Percentiles rank a stretch among this genome's conserved stretches.
These are phyloP conservation scores for Clonostachys sp. DNA, from an alignment of 2,329 filamentous ascomycete genomes.

Conservation along the genomic window DNA sequence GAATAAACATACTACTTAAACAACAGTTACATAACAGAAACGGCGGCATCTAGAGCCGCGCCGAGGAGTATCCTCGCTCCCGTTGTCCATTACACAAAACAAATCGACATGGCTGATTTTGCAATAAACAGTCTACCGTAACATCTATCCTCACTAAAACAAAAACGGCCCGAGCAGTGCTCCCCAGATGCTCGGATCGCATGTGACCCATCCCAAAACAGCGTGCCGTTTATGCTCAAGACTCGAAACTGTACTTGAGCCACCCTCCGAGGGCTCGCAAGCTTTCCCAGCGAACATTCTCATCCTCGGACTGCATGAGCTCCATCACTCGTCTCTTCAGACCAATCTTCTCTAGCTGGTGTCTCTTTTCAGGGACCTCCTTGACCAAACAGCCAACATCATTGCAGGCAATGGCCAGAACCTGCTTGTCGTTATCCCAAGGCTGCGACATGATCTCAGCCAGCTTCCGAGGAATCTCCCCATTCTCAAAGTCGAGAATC, in stretches of 20 bases:
- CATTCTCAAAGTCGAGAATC: conserved; percentile 80
- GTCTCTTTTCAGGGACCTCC: conserved; percentile 80
- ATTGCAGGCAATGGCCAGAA: conserved; percentile 88
- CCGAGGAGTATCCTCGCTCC: not conserved
- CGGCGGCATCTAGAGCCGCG: no score
- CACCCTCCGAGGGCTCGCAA: conserved; percentile 71
- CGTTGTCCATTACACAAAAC: not conserved
- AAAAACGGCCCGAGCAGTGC: no score
- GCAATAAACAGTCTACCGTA: not conserved
- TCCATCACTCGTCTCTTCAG: conserved; percentile 88
- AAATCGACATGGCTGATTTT: not conserved
- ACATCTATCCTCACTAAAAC: not conserved
- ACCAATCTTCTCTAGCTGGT: conserved; percentile 75
- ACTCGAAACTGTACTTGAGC: conserved; percentile 61
- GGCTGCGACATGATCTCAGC: conserved; percentile 74
- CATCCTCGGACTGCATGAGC: conserved; percentile 85
- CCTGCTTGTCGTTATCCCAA: conserved; percentile 80
- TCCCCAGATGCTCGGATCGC: no score
- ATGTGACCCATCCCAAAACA: no score
- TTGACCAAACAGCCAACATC: conserved; percentile 86
- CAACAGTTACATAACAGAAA: no score
- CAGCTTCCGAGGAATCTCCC: conserved; percentile 72
- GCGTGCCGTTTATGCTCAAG: no score
- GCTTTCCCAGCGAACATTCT: conserved; percentile 89
- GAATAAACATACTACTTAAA: no score